phyloP scores from a whole-genome alignment of 2,329 filamentous ascomycete genomes.

The Neophaeococcomyces aloes region DNA sequence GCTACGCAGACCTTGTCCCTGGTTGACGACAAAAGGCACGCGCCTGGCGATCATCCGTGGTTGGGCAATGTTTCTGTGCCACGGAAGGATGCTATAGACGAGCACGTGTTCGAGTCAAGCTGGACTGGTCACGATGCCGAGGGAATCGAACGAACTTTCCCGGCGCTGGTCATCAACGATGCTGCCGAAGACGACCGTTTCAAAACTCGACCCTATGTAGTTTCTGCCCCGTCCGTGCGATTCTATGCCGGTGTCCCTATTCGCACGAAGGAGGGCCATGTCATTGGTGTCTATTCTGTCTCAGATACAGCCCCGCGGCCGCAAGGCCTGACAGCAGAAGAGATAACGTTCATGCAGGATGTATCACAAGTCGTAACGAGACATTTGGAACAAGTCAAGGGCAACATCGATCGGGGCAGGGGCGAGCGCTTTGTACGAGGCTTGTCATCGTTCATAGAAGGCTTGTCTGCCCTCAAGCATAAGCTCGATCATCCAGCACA shows the following conservation, averaged over 20 bases:
- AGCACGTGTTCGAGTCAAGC: slow-evolving; percentile 17
- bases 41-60: slow-evolving; percentile 23
- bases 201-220: slow-evolving; percentile 29
- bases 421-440: slow-evolving; percentile 46
- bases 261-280: slow-evolving; percentile 44
- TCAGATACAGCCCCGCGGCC: slow-evolving; percentile 46
- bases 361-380: slow-evolving; percentile 48
- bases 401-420: slow-evolving; percentile 42
- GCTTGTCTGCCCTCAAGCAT: slow-evolving; percentile 16
- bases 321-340: slow-evolving; percentile 38
- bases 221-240: slow-evolving; percentile 26
- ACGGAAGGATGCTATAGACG: slow-evolving; percentile 22
- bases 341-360: slow-evolving; percentile 46
- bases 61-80: slow-evolving; percentile 26
- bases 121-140: slow-evolving; percentile 13
- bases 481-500: slow-evolving; percentile 27
- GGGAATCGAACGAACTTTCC: slow-evolving; percentile 12
- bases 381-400: slow-evolving; percentile 49
- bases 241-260: slow-evolving; percentile 55
- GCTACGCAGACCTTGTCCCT: slow-evolving; percentile 36
- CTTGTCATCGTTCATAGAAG: slow-evolving; percentile 45
- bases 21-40: slow-evolving; percentile 22
- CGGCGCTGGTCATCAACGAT: slow-evolving; percentile 29
- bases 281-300: slow-evolving; percentile 52
- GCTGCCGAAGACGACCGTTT: slow-evolving; percentile 30